Base-by-base conservation (phyloP, 352 stramenopile genomes). In the Pythium brassicae region DNA sequence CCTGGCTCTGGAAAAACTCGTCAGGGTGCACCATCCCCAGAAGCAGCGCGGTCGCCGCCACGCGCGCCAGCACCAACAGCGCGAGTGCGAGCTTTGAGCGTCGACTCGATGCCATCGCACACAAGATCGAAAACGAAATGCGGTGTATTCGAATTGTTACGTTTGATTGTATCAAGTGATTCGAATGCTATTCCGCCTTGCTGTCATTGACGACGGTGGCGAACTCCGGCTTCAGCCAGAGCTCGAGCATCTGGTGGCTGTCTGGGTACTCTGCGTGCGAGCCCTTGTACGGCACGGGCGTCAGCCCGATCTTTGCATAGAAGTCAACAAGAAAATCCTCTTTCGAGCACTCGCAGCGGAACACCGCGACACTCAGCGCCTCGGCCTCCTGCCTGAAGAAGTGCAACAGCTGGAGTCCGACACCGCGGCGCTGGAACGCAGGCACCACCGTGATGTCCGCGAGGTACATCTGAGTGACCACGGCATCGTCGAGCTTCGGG, bases 1-100 rank as follows among this genome's bases (percentile, higher is more conserved):
- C 85, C 57, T 88, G 83, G 49, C 79, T 89, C 71, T 95, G 85
- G 60, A 95, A 95, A 56, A 90, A 95, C 66, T 95, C 85, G 57
- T 95, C 85, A 20, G 83, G 80, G 55, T 91, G 79, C 48, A 91
- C 62, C 74, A 92, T 87, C n/a, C 0, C 76, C 73, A 47, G 81
- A 48, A n/a, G 76, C 58, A 2, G 65, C 10, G 80, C 50, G 14
- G 66, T 59, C 9, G 48, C 64, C 11, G 62, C 22, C 26, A 82
- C 55, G 14, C 85, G 71, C 15, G 91, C 49, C 45, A 62, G 58
- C 32, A 66, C 75, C 25, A 88, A 64, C 23, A 62, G 8, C 12
- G 11, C 49, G 34, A 48, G 32, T 11, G 32, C 32, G 5, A 37
- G 32, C 32, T 7, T 11, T 7, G 32, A 51, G 15, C 42, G 29